Evolutionary conservation across 2,329 filamentous ascomycete genomes (phyloP).

Genomic region (Sordariomycetes sp.): DNA sequence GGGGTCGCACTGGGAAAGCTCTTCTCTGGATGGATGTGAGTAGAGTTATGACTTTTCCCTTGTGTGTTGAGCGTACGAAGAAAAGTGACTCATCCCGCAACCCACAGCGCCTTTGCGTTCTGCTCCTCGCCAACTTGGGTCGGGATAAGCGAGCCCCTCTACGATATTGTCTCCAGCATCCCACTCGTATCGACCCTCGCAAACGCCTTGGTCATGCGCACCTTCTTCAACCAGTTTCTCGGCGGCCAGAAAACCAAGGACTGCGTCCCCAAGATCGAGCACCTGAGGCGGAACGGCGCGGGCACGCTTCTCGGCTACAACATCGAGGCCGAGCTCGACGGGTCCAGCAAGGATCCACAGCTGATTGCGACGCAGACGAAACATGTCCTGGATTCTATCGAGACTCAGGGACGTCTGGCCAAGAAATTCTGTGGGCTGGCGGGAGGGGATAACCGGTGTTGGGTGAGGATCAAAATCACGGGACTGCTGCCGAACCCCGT

Average conservation of each 20-base stretch:
- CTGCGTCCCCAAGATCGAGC: conserved; percentile 11
- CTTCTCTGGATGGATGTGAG: no score
- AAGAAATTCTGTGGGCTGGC: conserved; percentile 8
- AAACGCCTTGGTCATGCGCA: conserved; percentile 8
- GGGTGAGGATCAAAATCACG: background rate
- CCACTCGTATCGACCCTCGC: conserved; percentile 9
- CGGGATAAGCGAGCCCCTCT: conserved; percentile 10
- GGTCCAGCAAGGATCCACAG: conserved; percentile 12
- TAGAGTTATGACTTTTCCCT: no score
- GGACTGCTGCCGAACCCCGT: background rate
- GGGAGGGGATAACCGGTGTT: conserved; percentile 3
- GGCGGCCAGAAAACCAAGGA: conserved; percentile 6
- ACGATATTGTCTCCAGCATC: conserved; percentile 8
- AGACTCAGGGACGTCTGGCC: conserved; percentile 8
- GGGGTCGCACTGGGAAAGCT: no score
- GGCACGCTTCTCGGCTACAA: conserved; percentile 12
- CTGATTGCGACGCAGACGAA: conserved; percentile 10
- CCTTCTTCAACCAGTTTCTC: conserved; percentile 12
- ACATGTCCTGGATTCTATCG: conserved; percentile 9
- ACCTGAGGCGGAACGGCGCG: conserved; percentile 7
- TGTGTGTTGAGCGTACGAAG: no score
- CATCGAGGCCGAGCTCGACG: conserved; percentile 12
- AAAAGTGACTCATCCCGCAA: no score
- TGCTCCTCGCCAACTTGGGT: conserved; percentile 12
- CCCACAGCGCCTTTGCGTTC: conserved; percentile 10